phyloP scores from a whole-genome alignment of 2,329 filamentous ascomycete genomes.

The Coniochaeta ligniaria region DNA sequence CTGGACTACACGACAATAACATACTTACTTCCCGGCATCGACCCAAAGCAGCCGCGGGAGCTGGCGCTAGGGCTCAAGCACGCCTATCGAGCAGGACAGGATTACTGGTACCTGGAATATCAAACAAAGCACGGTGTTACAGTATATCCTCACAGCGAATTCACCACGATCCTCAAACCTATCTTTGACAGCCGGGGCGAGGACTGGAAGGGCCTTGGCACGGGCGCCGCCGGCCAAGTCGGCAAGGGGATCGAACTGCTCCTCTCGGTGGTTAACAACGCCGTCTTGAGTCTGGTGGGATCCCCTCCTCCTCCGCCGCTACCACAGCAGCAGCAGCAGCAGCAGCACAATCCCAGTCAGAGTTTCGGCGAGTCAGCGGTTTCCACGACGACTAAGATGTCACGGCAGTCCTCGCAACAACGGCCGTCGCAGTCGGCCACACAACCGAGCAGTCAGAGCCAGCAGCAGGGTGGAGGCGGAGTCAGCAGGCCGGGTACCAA shows the following conservation, averaged over 20 bases:
- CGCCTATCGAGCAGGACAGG: background rate
- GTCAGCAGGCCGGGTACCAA: constrained; percentile 4
- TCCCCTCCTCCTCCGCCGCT: constrained; percentile 5
- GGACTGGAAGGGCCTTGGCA: constrained; percentile 40
- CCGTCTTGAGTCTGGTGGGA: constrained; percentile 27
- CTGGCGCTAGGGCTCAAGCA: constrained; percentile 36
- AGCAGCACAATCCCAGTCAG: background rate
- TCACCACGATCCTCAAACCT: constrained; percentile 31
- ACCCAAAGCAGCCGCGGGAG: constrained; percentile 19
- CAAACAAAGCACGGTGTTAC: constrained; percentile 31
- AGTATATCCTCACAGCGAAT: constrained; percentile 21
- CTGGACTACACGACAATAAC: constrained; percentile 52
- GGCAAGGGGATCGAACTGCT: constrained; percentile 35
- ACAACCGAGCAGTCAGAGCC: constrained; percentile 7
- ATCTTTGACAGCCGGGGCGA: constrained; percentile 38
- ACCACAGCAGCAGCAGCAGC: constrained; percentile 1
- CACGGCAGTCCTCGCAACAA: background rate
- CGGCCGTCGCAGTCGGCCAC: background rate
- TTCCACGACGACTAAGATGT: constrained; percentile 2
- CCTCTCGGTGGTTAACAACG: constrained; percentile 39
- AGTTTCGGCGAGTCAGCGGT: background rate
- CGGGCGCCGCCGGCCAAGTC: constrained; percentile 36
- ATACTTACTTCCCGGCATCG: constrained; percentile 34
- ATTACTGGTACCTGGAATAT: constrained; percentile 33
- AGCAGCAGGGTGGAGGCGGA: constrained; percentile 1